These are phyloP conservation scores for Lipomyces chichibuensis DNA, from an alignment of 805 yeast species.

Conservation along the genomic window DNA sequence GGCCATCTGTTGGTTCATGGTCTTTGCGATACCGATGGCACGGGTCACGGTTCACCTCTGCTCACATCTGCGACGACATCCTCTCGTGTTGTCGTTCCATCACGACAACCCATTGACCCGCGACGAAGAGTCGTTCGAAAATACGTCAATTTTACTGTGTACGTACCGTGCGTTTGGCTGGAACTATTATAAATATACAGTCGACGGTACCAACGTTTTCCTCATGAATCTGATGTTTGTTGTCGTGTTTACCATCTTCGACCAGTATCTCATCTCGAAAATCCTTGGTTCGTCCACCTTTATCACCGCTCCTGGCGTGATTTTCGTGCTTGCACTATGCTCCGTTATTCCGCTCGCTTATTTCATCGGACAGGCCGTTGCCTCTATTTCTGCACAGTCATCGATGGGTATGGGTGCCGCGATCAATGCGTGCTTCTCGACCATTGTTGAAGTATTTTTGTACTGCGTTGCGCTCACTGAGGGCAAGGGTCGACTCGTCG, in stretches of 20 bases:
- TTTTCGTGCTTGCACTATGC: conserved; percentile 74
- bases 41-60: conserved; percentile 69
- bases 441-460: conserved; percentile 88
- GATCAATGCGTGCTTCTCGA: conserved; percentile 95
- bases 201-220: conserved; percentile 93
- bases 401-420: conserved; percentile 99
- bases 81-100: conserved; percentile 75
- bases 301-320: conserved; percentile 62
- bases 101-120: conserved; percentile 45
- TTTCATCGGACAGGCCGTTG: conserved; percentile 99
- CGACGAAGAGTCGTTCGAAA: conserved; percentile 35
- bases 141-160: conserved; percentile 69
- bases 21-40: conserved; percentile 92
- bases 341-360: conserved; percentile 94
- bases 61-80: conserved; percentile 84
- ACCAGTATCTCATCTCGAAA: conserved; percentile 66
- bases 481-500: conserved; percentile 84
- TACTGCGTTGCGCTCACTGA: conserved; percentile 90
- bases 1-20: conserved; percentile 73
- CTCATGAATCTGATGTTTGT: conserved; percentile 80
- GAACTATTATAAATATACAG: conserved; percentile 93
- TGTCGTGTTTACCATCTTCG: conserved; percentile 80
- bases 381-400: conserved; percentile 96
- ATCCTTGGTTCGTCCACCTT: conserved; percentile 48
- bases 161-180: conserved; percentile 90